These are phyloP conservation scores for apple (Malus domestica) DNA, from an alignment of 306 rosid genomes.

Conservation along the genomic window DNA sequence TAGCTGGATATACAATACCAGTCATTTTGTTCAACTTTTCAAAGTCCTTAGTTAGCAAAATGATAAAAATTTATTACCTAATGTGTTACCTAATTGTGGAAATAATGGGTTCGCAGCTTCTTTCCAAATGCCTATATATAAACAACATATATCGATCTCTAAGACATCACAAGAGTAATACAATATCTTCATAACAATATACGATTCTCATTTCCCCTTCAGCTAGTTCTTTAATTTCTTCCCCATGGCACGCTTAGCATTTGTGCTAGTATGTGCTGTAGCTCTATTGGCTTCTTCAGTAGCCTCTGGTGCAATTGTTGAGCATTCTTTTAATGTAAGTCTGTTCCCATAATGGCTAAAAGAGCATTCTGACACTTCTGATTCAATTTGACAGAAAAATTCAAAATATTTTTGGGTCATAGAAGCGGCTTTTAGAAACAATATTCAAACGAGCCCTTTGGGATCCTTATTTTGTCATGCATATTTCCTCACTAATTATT, in stretches of 20 bases:
- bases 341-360: background rate
- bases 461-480: background rate
- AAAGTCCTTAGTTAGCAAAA: background rate
- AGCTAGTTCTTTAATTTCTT: background rate
- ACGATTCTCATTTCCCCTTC: background rate
- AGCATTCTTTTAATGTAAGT: conserved; percentile 42
- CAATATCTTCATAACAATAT: background rate
- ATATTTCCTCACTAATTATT: background rate
- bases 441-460: background rate
- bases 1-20: background rate
- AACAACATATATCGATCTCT: background rate
- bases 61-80: background rate
- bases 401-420: background rate
- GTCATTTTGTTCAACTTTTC: background rate
- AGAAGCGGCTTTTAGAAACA: background rate
- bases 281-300: conserved; percentile 30
- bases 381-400: background rate
- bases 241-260: conserved; percentile 17
- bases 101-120: background rate
- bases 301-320: conserved; percentile 40
- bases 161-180: background rate
- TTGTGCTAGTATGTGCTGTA: conserved; percentile 20
- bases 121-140: background rate
- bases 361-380: background rate
- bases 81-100: background rate